A percentile compares a stretch with the other conserved stretches of the same genome.
Conservation (phyloP, 345 rosid species). For the Salix dunnii region DNA sequence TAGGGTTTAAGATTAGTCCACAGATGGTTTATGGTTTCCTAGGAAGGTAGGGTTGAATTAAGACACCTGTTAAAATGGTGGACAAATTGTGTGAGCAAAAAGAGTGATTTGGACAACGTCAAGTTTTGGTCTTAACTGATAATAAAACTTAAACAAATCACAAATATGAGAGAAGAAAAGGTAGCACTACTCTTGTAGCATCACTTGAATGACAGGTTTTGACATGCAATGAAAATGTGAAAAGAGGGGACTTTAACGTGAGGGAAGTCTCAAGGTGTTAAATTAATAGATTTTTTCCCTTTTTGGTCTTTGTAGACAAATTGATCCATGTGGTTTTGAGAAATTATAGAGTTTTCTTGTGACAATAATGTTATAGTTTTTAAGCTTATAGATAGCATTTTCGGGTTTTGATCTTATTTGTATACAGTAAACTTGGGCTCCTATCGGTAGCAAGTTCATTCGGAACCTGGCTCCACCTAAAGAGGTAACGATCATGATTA, state of each 20-base stretch:
- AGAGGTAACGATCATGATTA: conserved; percentile 52
- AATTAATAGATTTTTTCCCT: background rate
- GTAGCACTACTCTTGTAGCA: background rate
- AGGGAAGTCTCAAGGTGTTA: background rate
- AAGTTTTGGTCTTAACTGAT: background rate
- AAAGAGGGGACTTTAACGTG: background rate
- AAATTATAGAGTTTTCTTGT: background rate
- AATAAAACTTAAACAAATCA: no score
- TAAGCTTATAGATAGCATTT: background rate
- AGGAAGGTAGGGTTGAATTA: background rate
- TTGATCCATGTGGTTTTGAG: background rate
- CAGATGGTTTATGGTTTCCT: background rate
- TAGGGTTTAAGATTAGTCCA: no score
- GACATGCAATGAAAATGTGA: background rate
- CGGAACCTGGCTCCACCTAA: conserved; percentile 92
- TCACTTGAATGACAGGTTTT: background rate
- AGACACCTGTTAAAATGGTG: background rate
- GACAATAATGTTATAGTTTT: background rate
- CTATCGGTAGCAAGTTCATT: conserved; percentile 89
- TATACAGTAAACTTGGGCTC: conserved; percentile 97
- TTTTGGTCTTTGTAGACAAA: background rate
- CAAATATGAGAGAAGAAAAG: no score
- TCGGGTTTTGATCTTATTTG: conserved; percentile 20
- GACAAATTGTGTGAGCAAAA: background rate
- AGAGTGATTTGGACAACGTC: background rate